phyloP scores from a whole-genome alignment of 1,284 basidiomycete species.

The Farysia itapuensis region DNA sequence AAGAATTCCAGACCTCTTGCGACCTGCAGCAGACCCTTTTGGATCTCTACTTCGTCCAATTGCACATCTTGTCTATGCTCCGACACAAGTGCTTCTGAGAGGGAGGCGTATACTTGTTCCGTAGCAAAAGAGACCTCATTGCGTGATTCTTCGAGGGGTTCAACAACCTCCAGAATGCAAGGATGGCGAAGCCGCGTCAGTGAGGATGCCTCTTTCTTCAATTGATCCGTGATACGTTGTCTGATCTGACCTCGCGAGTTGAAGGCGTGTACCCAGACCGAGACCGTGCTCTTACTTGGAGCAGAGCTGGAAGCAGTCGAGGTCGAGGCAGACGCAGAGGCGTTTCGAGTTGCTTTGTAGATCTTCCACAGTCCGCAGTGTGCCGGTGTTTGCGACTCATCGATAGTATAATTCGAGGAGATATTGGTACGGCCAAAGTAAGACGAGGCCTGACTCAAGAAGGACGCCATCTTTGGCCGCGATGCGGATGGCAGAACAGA shows the following conservation, averaged over 20 bases:
- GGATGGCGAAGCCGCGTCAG: constrained; percentile 86
- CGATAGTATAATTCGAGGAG: constrained; percentile 51
- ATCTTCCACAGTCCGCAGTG: constrained; percentile 56
- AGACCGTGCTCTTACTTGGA: constrained; percentile 17
- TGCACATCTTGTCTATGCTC: constrained; percentile 37
- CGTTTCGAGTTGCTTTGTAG: constrained; percentile 43
- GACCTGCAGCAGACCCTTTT: constrained; percentile 91
- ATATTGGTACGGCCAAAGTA: constrained; percentile 54
- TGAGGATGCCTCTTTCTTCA: constrained; percentile 68
- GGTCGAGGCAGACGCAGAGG: constrained; percentile 7
- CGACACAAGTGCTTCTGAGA: constrained; percentile 29
- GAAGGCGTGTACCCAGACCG: constrained; percentile 50
- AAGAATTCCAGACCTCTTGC: constrained; percentile 91
- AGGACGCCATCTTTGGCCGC: constrained; percentile 37
- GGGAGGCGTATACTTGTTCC: constrained; percentile 64
- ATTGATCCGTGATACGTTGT: constrained; percentile 39
- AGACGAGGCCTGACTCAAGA: constrained; percentile 50
- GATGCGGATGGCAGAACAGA: too few relatives aligned
- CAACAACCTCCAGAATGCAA: constrained; percentile 95
- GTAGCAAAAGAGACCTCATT: constrained; percentile 88
- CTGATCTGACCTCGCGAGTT: constrained; percentile 30
- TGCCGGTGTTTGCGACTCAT: constrained; percentile 38
- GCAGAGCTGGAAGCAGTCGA: constrained; percentile 1
- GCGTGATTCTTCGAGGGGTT: constrained; percentile 89
- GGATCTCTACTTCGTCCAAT: constrained; percentile 70